Evolutionary conservation across 78 protist species (phyloP), one percentile per base, ranked within the genome.

Genomic region (Chrysochromulina tobinii): DNA sequence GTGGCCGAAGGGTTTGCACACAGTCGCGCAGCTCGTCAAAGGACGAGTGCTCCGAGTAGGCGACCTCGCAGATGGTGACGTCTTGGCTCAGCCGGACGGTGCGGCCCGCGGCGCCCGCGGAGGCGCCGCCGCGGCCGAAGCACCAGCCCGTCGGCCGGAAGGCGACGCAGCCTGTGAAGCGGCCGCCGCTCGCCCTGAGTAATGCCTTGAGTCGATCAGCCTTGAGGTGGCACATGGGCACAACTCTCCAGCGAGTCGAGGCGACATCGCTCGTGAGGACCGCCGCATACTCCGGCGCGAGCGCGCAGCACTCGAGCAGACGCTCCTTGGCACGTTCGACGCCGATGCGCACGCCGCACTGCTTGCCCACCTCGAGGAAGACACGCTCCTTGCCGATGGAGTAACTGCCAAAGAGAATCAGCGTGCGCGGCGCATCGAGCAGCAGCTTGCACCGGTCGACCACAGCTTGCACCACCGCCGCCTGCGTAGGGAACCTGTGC

Each of bases 361-460:
- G 91, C n/a, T 51, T 54, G 53, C 96, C 93, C 0, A 94, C 88
- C 18, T 67, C 93, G 4, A 89, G n/a, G 69, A 92, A 48, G 5
- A 95, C 89, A 66, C 67, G 94, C 57, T 96, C 98, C 89, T 96
- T 95, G n/a, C 98, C 98, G 89, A 96, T 94, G 1, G 81, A 66
- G 89, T 96, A 96, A 0, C 96, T 88, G 23, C 96, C 98, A 61
- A 96, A 91, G 17, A 95, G 57, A 38, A 96, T 58, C 51, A 96
- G 87, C 1, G 93, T 94, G 55, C 84, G 84, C 27, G 6, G 12
- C 18, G 21, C 23, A 23, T 38, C 59, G 55, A 1, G n/a, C 59
- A 14, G 59, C 59, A 2, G 17, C 53, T 7, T 11, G n/a, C n/a
- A 9, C 21, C 2, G 0, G 8, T 0, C n/a, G 8, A 75, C 84